Base-by-base conservation (phyloP, 2,329 filamentous ascomycete genomes). In the Pseudogymnoascus sp. region DNA sequence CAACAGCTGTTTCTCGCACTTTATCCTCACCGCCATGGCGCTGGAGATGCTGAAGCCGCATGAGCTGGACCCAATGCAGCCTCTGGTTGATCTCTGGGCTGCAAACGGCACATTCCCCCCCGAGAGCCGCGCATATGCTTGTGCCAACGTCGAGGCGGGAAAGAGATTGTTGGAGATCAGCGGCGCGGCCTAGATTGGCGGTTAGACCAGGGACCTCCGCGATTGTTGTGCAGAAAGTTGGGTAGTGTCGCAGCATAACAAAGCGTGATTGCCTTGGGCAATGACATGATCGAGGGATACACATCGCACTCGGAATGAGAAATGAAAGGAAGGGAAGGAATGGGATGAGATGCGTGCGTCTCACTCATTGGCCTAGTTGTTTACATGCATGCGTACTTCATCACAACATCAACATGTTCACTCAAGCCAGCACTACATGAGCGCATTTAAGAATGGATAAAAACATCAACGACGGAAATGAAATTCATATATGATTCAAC, bases 61-160 rank as follows among this genome's bases (percentile, higher is more conserved):
- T 72, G 93, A 97, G 76, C 84, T 96, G 70, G 93, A 97, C 81
- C 93, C 93, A 21, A 96, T 97, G 91, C 91, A 96, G 79, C 91
- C 91, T 25, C 78, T 97, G 69, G 90, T 97, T 69, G 92, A 97
- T 71, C 83, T 97, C 59, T 97, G 93, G 89, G 87, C 92, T 25
- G 88, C 88, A 66, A 93, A 93, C 73, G 92, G 93, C 64, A 90
- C 93, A 25, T 89, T 97, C 70, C 92, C 92, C 1, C 84, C 86
- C 11, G 89, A 90, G 66, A 87, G 84, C 44, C 87, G 85, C 76
- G 85, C 84, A 1, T 87, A 87, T 70, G 82, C 85, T 66, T 86
- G 84, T 69, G 84, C 85, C 66, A 88, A 88, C 71, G 73, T 86
- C 50, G 79, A 79, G 64, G 84, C 81, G 37, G 85, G 85, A 38